phyloP scores from a whole-genome alignment of 768 basidiomycete species.

The Hygrophorus russula region DNA sequence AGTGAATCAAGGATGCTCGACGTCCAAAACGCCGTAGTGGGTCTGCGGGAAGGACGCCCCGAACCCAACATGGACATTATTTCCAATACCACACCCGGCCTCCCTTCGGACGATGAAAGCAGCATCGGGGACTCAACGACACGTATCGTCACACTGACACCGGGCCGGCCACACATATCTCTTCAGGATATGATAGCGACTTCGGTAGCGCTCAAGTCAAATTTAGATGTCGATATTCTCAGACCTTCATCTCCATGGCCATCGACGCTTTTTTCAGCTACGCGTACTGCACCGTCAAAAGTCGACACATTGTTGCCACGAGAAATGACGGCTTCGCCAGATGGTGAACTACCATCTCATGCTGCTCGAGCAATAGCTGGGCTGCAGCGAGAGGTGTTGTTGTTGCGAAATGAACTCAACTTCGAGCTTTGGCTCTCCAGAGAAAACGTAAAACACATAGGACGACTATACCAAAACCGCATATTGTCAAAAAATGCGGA shows the following conservation, averaged over 20 bases:
- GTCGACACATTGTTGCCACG: constrained; percentile 6
- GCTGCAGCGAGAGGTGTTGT: constrained; percentile 64
- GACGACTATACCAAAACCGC: constrained; percentile 65
- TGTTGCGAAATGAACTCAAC: constrained; percentile 73
- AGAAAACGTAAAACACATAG: constrained; percentile 75
- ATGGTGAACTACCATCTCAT: constrained; percentile 27
- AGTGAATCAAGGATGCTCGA: constrained; percentile 65
- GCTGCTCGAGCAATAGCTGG: constrained; percentile 56
- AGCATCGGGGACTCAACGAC: constrained; percentile 16
- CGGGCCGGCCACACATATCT: constrained; percentile 29
- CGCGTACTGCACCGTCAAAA: constrained; percentile 17
- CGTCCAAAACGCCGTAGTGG: constrained; percentile 44
- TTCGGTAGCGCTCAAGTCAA: constrained; percentile 64
- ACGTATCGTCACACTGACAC: constrained; percentile 25
- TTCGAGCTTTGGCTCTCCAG: constrained; percentile 78
- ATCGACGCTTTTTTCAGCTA: constrained; percentile 26
- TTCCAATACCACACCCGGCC: background rate
- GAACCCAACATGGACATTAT: constrained; percentile 2
- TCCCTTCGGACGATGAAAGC: constrained; percentile 5
- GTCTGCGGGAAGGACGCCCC: constrained; percentile 25
- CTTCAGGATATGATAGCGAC: constrained; percentile 68
- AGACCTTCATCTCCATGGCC: constrained; percentile 46
- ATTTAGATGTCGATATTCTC: constrained; percentile 50
- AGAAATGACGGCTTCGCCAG: constrained; percentile 4
- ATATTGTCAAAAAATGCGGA: constrained; percentile 67